A percentile compares a stretch with the other conserved stretches of the same genome.
Evolutionary conservation across 352 stramenopile species (phyloP).

Genomic region (Phytophthora cajani): DNA sequence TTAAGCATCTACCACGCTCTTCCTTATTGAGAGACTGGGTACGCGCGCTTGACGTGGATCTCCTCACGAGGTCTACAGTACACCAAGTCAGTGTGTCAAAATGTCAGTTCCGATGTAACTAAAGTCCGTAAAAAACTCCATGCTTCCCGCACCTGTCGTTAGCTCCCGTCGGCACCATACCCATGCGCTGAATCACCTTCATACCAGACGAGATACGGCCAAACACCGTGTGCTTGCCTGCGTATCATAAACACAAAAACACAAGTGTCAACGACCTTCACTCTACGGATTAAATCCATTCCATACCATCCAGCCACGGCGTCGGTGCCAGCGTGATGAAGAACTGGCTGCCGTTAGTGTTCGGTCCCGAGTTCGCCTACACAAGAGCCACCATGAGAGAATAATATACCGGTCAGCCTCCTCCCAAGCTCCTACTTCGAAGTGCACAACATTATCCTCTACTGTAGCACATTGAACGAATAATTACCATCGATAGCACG

Average conservation of each 20-base stretch:
- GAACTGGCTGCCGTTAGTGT: conserved; percentile 95
- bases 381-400: neutral
- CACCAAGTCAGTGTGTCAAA: neutral
- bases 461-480: neutral
- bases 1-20: neutral
- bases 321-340: conserved; percentile 95
- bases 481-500: conserved; percentile 86
- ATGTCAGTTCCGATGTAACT: neutral
- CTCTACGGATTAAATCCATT: neutral
- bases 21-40: conserved; percentile 61
- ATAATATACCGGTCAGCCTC: conserved; percentile 2
- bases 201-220: conserved; percentile 93
- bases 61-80: conserved; percentile 78
- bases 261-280: neutral
- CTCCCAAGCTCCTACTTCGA: neutral
- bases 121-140: neutral
- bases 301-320: conserved; percentile 92
- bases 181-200: conserved; percentile 93
- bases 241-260: conserved; percentile 11
- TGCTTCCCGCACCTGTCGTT: conserved; percentile 63
- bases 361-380: conserved; percentile 90
- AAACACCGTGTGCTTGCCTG: conserved; percentile 95
- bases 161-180: conserved; percentile 85
- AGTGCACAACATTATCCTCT: neutral
- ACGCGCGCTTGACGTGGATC: conserved; percentile 76